Percentiles rank a stretch among this genome's conserved stretches.
Conservation (phyloP, 441 rosid species). For the Syzygium malaccense region DNA sequence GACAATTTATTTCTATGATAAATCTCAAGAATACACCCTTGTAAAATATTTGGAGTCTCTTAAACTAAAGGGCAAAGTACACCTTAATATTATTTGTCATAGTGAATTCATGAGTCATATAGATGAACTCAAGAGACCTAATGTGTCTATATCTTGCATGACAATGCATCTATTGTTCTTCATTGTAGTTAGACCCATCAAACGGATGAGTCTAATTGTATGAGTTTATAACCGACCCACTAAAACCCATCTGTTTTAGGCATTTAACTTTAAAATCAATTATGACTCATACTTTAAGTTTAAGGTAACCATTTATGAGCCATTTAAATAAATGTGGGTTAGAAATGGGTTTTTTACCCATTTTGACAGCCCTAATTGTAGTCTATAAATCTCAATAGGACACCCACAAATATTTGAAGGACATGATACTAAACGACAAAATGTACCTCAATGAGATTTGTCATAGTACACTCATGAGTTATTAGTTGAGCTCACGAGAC, state of each 20-base stretch:
- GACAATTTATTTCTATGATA: background rate
- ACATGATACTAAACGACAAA: background rate
- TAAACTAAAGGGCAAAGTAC: background rate
- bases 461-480: background rate
- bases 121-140: background rate
- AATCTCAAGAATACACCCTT: background rate
- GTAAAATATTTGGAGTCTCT: background rate
- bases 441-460: background rate
- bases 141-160: background rate
- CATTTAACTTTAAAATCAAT: too few relatives aligned
- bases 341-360: too few relatives aligned
- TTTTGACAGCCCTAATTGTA: background rate
- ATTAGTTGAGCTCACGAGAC: background rate
- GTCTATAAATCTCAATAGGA: background rate
- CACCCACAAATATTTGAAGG: background rate
- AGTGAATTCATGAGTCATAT: background rate
- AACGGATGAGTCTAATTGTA: too few relatives aligned
- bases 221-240: too few relatives aligned
- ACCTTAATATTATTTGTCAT: background rate
- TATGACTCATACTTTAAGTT: too few relatives aligned
- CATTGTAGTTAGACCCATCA: background rate
- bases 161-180: background rate
- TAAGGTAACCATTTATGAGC: too few relatives aligned
- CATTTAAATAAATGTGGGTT: too few relatives aligned
- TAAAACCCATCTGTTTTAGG: too few relatives aligned